Evolutionary conservation across 305 asterid species (phyloP), one percentile per base, ranked within the genome.

Genomic region (Nicotiana rustica): DNA sequence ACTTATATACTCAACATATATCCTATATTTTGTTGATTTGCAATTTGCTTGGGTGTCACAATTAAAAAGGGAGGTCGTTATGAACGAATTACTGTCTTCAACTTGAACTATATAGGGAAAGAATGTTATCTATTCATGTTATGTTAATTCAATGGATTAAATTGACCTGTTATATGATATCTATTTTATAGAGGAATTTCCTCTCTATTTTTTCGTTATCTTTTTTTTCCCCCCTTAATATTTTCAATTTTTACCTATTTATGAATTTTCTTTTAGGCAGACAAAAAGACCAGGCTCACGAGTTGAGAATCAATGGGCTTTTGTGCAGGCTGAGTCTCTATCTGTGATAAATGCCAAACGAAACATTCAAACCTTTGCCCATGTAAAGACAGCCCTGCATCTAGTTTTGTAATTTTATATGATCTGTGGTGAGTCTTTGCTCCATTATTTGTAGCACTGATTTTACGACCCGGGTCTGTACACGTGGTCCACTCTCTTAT

Each of bases 261-360:
- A 35, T 15, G 14, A 12, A 8, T 15, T 33, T 6, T 15, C 1
- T 3, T 67, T 66, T 67, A 14, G 49, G 47, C 25, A 33, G 25
- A 67, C 14, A 35, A 14, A 44, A 6, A 21, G 15, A 35, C 4
- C 14, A 65, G 41, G 70, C 6, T 65, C 19, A 65, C 70, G n/a
- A 31, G 71, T 61, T 25, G 77, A 84, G 90, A 33, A 87, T 86
- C 87, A 76, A 86, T 85, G 88, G 83, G 79, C 79, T 52, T 35
- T 80, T 65, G 31, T 44, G 83, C 75, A 36, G 55, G 21, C 19
- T 31, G 89, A 76, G 81, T 88, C 90, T 52, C 87, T 81, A 85
- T 87, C 88, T 84, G 79, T 83, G 85, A 84, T 80, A 89, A 88
- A 52, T 76, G 89, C 88, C 93, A 89, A 90, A 66, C 73, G 82